Evolutionary conservation across 1,284 basidiomycete species (phyloP).

Genomic region (Boletellus deceptivus): DNA sequence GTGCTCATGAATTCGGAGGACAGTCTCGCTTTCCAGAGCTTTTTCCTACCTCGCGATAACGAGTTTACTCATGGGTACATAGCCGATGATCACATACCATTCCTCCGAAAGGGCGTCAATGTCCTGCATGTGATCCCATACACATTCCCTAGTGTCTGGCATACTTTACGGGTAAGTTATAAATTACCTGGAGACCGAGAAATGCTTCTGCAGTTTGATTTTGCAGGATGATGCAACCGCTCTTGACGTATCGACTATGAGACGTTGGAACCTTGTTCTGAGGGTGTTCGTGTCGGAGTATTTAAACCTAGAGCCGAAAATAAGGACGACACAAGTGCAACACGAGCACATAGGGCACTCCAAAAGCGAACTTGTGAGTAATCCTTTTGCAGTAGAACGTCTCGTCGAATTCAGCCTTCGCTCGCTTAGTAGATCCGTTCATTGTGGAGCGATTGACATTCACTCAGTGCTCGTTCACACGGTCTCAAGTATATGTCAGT

Average conservation of each 20-base stretch:
- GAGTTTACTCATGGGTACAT: slow-evolving; percentile 60
- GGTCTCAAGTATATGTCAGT: neutral
- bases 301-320: slow-evolving; percentile 63
- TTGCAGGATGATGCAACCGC: slow-evolving; percentile 84
- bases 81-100: slow-evolving; percentile 95
- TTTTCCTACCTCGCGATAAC: slow-evolving; percentile 50
- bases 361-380: slow-evolving; percentile 30
- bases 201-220: neutral
- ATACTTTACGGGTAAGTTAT: slow-evolving; percentile 63
- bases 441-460: neutral
- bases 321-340: neutral
- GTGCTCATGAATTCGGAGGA: slow-evolving; percentile 44
- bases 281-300: slow-evolving; percentile 92
- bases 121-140: slow-evolving; percentile 88
- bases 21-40: slow-evolving; percentile 51
- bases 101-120: slow-evolving; percentile 81
- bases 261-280: slow-evolving; percentile 87
- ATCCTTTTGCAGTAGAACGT: neutral
- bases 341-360: slow-evolving; percentile 15
- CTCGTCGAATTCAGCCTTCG: slow-evolving; percentile 1
- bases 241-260: slow-evolving; percentile 83
- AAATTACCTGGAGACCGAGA: slow-evolving; percentile 1
- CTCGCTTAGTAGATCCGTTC: slow-evolving; percentile 22
- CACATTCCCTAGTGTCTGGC: slow-evolving; percentile 94
- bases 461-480: neutral